Evolutionary conservation across 1,284 basidiomycete species (phyloP).

Genomic region (Melampsora americana): DNA sequence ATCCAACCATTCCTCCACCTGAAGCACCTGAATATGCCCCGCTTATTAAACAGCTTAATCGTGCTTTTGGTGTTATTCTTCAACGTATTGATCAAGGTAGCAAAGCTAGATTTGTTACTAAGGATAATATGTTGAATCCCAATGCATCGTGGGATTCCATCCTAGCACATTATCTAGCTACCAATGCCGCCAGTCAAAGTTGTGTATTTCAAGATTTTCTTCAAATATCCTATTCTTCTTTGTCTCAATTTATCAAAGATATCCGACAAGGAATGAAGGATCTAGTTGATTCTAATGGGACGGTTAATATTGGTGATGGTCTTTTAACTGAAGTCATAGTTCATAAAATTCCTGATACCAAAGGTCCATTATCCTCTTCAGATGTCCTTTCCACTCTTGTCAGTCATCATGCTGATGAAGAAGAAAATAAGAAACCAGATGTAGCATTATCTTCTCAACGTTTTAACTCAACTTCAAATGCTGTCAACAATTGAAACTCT

Average conservation of each 20-base stretch:
- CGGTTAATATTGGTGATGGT: background rate
- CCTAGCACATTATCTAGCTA: background rate
- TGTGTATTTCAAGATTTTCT: background rate
- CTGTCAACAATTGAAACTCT: background rate
- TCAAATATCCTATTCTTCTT: background rate
- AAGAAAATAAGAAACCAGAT: background rate
- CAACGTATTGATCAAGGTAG: background rate
- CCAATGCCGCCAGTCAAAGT: background rate
- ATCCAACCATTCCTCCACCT: too few species aligned
- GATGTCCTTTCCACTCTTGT: background rate
- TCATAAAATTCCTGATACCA: background rate
- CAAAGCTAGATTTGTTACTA: background rate
- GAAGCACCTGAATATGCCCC: background rate
- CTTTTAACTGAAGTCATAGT: background rate
- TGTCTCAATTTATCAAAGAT: background rate
- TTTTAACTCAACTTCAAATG: too few species aligned
- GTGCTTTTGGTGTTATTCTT: background rate
- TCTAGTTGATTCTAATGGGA: background rate
- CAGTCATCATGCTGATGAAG: background rate
- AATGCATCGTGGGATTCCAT: background rate
- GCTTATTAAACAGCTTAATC: background rate
- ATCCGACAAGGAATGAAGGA: background rate
- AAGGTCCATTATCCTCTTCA: background rate
- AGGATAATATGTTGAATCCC: background rate
- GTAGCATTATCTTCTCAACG: background rate